phyloP scores from a whole-genome alignment of 495 filamentous ascomycete species.

The Trichocladium uniseriatum region DNA sequence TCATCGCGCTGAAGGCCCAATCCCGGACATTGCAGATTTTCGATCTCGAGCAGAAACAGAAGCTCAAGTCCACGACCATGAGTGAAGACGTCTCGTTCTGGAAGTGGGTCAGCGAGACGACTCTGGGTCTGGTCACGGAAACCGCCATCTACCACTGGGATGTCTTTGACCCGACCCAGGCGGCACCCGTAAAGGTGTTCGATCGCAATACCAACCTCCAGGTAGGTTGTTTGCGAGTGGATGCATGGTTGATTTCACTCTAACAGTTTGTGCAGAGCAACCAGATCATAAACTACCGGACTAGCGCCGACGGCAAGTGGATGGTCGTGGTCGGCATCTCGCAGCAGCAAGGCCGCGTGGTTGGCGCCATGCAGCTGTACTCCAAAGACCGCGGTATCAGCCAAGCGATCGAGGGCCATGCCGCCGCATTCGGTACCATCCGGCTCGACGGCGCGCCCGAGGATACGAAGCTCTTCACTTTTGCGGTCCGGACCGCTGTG shows the following conservation, averaged over 20 bases:
- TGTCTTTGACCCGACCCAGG: conserved; percentile 70
- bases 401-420: conserved; percentile 96
- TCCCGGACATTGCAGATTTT: conserved; percentile 94
- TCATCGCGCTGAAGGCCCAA: conserved; percentile 93
- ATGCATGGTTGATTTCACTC: background rate
- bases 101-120: conserved; percentile 93
- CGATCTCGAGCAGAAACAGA: conserved; percentile 78
- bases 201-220: conserved; percentile 81
- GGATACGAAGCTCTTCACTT: conserved; percentile 93
- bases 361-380: conserved; percentile 93
- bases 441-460: conserved; percentile 77
- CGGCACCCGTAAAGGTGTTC: conserved; percentile 78
- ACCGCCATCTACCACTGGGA: conserved; percentile 94
- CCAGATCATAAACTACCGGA: conserved; percentile 99
- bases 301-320: conserved; percentile 93
- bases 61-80: conserved; percentile 92
- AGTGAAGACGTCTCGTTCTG: conserved; percentile 95
- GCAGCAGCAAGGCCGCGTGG: conserved; percentile 82
- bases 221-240: conserved; percentile 43
- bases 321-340: conserved; percentile 96
- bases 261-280: conserved; percentile 51
- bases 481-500: conserved; percentile 77
- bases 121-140: conserved; percentile 82
- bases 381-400: conserved; percentile 92
- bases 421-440: conserved; percentile 86